Conservation (phyloP, 2,329 filamentous ascomycete species). For the Apiospora kogelbergensis region DNA sequence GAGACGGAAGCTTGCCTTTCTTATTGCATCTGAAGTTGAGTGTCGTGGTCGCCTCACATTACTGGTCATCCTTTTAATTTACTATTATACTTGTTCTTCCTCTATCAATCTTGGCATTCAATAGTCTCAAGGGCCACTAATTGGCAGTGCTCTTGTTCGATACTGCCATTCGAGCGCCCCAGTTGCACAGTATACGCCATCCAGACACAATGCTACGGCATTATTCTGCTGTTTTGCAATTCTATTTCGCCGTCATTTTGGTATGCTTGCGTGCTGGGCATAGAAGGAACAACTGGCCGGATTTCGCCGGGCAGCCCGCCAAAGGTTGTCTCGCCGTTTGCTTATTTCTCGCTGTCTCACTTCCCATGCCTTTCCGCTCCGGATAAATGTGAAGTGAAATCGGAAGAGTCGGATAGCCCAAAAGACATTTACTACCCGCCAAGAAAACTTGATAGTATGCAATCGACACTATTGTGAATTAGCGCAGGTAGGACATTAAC, state of each 20-base stretch:
- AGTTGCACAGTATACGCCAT: not conserved
- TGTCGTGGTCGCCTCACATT: not conserved
- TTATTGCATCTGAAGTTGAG: not conserved
- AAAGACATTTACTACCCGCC: not conserved
- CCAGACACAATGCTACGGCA: not conserved
- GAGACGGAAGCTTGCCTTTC: not conserved
- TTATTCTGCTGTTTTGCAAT: not conserved
- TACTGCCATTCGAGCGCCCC: not conserved
- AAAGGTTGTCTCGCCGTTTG: not conserved
- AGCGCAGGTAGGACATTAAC: not conserved
- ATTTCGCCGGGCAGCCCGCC: too few species aligned
- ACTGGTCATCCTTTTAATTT: not conserved
- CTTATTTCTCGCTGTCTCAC: not conserved
- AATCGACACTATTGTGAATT: not conserved
- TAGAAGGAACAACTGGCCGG: not conserved
- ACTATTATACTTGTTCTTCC: too few species aligned
- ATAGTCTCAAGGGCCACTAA: not conserved
- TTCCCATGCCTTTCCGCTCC: not conserved
- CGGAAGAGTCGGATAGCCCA: not conserved
- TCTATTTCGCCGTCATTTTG: too few species aligned
- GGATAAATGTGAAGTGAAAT: not conserved
- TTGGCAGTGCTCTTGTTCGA: not conserved
- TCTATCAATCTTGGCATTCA: not conserved
- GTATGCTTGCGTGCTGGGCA: not conserved
- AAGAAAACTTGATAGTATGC: slow-evolving; percentile 5